Evolutionary conservation across 2,329 filamentous ascomycete genomes (phyloP).

Genomic region (Blastomyces percursus): DNA sequence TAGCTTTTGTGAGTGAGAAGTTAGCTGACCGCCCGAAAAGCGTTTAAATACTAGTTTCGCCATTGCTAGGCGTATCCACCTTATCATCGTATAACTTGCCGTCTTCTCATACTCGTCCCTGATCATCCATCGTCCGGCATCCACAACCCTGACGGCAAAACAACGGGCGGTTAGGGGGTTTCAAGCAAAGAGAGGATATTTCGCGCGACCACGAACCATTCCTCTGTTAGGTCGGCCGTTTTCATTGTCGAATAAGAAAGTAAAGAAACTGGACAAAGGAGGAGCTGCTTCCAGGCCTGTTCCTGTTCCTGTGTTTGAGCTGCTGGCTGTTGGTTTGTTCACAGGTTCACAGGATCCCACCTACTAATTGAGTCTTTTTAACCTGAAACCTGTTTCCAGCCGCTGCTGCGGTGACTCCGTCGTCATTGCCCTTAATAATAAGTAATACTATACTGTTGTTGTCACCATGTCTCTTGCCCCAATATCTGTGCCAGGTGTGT

Average conservation of each 20-base stretch:
- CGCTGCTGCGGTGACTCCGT: background rate
- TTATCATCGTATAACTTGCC: background rate
- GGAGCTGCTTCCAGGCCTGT: background rate
- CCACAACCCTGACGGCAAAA: background rate
- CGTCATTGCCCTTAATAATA: background rate
- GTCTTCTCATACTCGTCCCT: background rate
- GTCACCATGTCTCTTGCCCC: slow-evolving; percentile 18
- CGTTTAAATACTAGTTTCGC: background rate
- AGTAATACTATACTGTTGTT: background rate
- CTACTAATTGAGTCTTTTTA: background rate
- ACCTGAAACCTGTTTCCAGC: background rate
- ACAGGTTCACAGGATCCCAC: background rate
- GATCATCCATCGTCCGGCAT: background rate
- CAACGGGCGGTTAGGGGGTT: background rate
- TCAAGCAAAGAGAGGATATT: background rate
- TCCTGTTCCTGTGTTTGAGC: no score
- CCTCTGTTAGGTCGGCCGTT: background rate
- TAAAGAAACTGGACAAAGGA: background rate
- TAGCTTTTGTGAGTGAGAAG: background rate
- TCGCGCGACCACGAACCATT: background rate
- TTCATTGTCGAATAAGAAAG: background rate
- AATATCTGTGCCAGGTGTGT: slow-evolving; percentile 19
- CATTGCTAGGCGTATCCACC: background rate
- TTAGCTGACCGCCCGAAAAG: background rate
- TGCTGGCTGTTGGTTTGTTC: background rate